Evolutionary conservation across 2,329 filamentous ascomycete species (phyloP).

Genomic region (Tolypocladium cylindrosporum): DNA sequence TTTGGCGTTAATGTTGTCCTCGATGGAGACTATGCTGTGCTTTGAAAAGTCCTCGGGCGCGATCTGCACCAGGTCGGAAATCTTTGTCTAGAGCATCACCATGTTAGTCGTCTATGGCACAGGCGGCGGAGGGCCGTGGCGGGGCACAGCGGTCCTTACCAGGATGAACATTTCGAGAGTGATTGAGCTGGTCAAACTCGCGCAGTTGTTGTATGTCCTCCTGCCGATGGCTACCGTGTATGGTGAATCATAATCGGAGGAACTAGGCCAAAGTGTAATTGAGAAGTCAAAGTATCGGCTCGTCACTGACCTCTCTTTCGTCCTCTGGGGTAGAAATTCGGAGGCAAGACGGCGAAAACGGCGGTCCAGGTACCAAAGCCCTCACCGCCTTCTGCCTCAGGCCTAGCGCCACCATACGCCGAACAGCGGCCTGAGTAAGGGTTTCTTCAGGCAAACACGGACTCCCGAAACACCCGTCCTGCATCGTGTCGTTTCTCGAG

Average conservation of each 20-base stretch:
- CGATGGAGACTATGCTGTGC: conserved; percentile 71
- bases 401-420: neutral
- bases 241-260: neutral
- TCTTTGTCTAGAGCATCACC: conserved; percentile 57
- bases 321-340: neutral
- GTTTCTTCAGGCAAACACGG: neutral
- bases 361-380: neutral
- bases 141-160: neutral
- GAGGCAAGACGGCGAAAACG: neutral
- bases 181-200: neutral
- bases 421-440: neutral
- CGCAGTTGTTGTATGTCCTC: neutral
- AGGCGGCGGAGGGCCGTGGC: neutral
- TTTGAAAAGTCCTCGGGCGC: conserved; percentile 80
- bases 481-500: neutral
- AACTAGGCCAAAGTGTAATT: neutral
- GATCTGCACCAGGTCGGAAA: conserved; percentile 92
- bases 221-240: neutral
- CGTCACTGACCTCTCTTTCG: neutral
- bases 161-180: conserved; percentile 4
- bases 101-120: neutral
- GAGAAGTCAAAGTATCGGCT: neutral
- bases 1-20: conserved; percentile 95
- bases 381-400: conserved; percentile 3
- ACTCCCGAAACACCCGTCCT: neutral